These are phyloP conservation scores for Saprolegnia diclina DNA, from an alignment of 352 stramenopile species.

Conservation along the genomic window DNA sequence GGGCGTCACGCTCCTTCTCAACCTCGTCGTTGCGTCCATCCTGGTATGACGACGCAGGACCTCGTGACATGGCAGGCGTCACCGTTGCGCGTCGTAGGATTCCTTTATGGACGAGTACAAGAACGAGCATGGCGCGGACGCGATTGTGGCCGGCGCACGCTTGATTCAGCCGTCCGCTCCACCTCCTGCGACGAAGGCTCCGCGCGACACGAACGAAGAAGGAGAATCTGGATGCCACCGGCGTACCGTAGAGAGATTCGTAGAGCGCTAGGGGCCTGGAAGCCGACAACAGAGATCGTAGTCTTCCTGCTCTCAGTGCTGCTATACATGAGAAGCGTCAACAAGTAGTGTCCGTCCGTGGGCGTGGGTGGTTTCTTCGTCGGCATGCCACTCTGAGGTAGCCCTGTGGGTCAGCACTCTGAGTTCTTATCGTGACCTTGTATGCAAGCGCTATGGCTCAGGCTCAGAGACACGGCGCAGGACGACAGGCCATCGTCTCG, in stretches of 20 bases:
- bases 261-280: no score
- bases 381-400: no score
- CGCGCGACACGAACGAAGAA: background rate
- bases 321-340: no score
- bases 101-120: conserved; percentile 27
- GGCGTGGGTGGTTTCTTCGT: no score
- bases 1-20: conserved; percentile 60
- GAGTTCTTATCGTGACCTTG: no score
- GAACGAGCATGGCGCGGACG: background rate
- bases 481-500: no score
- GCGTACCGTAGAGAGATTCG: background rate
- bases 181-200: background rate
- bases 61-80: background rate
- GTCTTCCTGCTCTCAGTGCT: no score
- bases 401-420: no score
- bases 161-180: background rate
- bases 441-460: no score
- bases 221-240: background rate
- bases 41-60: background rate
- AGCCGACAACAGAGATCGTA: no score
- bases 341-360: background rate
- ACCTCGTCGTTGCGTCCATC: conserved; percentile 51
- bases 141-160: background rate
- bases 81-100: conserved; percentile 5
- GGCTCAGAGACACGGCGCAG: no score